phyloP scores from a whole-genome alignment of 2,329 filamentous ascomycete genomes.

The Cyclaneusma minus region DNA sequence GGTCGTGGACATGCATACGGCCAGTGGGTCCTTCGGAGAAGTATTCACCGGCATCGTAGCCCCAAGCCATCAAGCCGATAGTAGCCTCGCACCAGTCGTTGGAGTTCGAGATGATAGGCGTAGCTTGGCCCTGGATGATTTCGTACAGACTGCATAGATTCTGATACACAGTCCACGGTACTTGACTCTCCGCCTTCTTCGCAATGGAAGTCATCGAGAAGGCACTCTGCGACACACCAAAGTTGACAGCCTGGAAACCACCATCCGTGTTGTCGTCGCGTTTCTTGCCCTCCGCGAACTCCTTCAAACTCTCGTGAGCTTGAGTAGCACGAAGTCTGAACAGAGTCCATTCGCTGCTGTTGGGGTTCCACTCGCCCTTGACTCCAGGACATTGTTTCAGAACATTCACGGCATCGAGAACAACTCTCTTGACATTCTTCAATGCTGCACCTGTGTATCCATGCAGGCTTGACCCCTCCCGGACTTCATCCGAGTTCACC shows the following conservation, averaged over 20 bases:
- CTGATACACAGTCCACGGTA: slow-evolving; percentile 85
- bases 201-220: slow-evolving; percentile 51
- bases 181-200: slow-evolving; percentile 64
- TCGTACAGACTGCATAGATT: slow-evolving; percentile 68
- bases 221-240: slow-evolving; percentile 28
- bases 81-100: slow-evolving; percentile 90
- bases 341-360: slow-evolving; percentile 65
- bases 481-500: slow-evolving; percentile 43
- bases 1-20: slow-evolving; percentile 25
- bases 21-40: slow-evolving; percentile 26
- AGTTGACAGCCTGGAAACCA: slow-evolving; percentile 23
- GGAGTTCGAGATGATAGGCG: slow-evolving; percentile 60
- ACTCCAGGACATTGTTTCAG: slow-evolving; percentile 60
- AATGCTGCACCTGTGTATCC: slow-evolving; percentile 59
- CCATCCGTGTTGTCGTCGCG: slow-evolving; percentile 23
- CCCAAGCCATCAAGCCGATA: slow-evolving; percentile 75
- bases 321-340: slow-evolving; percentile 64
- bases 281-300: slow-evolving; percentile 64
- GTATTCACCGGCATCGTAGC: slow-evolving; percentile 60
- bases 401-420: slow-evolving; percentile 51
- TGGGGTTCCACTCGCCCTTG: slow-evolving; percentile 66
- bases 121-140: slow-evolving; percentile 59
- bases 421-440: slow-evolving; percentile 60
- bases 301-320: slow-evolving; percentile 53
- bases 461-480: slow-evolving; percentile 36